Evolutionary conservation across 1,284 basidiomycete genomes (phyloP).

Genomic region (Ustilago trichophora): DNA sequence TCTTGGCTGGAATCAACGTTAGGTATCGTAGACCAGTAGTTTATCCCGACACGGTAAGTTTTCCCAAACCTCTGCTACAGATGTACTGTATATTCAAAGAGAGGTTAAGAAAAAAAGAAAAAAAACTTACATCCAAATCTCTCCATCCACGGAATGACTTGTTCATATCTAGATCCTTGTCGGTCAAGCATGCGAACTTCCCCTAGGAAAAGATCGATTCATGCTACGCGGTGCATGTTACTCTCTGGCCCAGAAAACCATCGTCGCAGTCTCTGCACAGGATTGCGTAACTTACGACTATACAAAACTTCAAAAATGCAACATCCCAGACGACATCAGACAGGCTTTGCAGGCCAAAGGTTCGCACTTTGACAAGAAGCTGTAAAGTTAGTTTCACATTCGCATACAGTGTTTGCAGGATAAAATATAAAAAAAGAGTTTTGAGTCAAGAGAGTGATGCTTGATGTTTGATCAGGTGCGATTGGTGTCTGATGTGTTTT

Average conservation of each 20-base stretch:
- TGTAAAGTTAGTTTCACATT: no score
- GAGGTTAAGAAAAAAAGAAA: no score
- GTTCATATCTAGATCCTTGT: slow-evolving; percentile 52
- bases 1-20: slow-evolving; percentile 53
- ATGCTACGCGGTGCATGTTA: slow-evolving; percentile 41
- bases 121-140: no score
- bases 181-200: slow-evolving; percentile 43
- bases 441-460: no score
- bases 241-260: slow-evolving; percentile 40
- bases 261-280: slow-evolving; percentile 51
- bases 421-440: no score
- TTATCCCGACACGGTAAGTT: slow-evolving; percentile 48
- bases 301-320: slow-evolving; percentile 45
- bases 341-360: slow-evolving; percentile 23
- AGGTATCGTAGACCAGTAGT: slow-evolving; percentile 55
- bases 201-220: slow-evolving; percentile 46
- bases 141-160: no score
- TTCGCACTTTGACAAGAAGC: slow-evolving; percentile 28
- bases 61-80: no score
- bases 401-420: no score
- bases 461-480: no score
- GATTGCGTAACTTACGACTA: slow-evolving; percentile 58
- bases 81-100: no score
- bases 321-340: slow-evolving; percentile 42
- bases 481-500: no score